Base-by-base conservation (phyloP, 768 basidiomycete species). In the Hebeloma cylindrosporum region DNA sequence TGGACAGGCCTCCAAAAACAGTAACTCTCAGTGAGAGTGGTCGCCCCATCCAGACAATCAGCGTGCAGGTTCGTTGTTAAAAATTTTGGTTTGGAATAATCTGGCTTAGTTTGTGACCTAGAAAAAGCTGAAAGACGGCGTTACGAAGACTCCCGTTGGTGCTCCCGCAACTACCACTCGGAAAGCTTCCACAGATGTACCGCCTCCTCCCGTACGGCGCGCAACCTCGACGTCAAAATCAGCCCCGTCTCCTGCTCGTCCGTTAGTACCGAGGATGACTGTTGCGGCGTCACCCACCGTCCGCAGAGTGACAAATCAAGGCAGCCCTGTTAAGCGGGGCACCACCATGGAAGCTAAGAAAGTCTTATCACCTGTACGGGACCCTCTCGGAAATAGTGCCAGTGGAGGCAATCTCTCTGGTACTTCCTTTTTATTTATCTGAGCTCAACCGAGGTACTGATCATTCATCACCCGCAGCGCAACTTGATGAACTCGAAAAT, bases 1-100 rank as follows among this genome's bases (percentile, higher is more conserved):
- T 84, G 27, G 85, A 89, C 51, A 80, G 80, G 48, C 73, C 74
- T n/a, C 79, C 83, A 0, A 84, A 75, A 57, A 54, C 63, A 4
- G 68, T 86, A 38, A 53, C 58, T 6, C 59, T 88, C 7, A 78
- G 78, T 47, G 72, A 77, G 23, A 64, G 50, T 23, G 74, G 71
- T 7, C 66, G 60, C 45, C 63, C 73, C 6, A 66, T 89, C 13
- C 67, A 74, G 45, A 73, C 72, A 25, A 71, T 88, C 20, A 67
- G 71, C 40, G 72, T 84, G 23, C 82, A 84, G 70, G 85, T 58
- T n/a, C 45, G 7, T 22, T 43, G 22, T 17, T 21, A 27, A 10
- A 4, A 25, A 25, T 41, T 11, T 10, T 7, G 17, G 7, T 25
- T 18, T 27, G 23, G 14, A 44, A n/a, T 32, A 25, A 3, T n/a